Conservation (phyloP, 768 basidiomycete species). For the Phaffia tasmanica region DNA sequence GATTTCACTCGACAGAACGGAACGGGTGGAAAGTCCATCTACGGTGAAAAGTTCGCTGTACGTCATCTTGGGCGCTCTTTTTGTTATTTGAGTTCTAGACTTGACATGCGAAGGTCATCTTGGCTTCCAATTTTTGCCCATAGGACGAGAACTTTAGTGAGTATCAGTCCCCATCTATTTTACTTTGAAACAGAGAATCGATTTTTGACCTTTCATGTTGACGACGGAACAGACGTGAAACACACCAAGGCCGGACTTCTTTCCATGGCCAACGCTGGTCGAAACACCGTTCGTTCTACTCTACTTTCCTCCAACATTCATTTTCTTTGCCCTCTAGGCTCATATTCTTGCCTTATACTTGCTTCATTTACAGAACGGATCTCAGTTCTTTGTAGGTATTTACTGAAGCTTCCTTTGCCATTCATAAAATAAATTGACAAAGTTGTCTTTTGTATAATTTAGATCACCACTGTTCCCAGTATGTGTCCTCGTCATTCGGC, state of each 20-base stretch:
- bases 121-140: background rate
- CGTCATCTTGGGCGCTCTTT: constrained; percentile 22
- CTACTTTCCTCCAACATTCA: constrained; percentile 26
- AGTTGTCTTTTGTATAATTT: no score
- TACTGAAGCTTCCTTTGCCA: no score
- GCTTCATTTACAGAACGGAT: background rate
- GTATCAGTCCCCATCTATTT: background rate
- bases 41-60: constrained; percentile 82
- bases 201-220: constrained; percentile 42
- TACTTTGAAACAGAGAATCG: background rate
- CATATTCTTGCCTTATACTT: background rate
- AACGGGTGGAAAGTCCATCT: constrained; percentile 52
- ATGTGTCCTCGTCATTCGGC: background rate
- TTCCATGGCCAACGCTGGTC: constrained; percentile 75
- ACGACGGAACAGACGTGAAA: constrained; percentile 88
- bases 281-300: constrained; percentile 46
- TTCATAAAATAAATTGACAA: no score
- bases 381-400: constrained; percentile 12
- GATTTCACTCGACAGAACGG: constrained; percentile 26
- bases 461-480: constrained; percentile 22
- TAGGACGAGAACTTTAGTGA: background rate
- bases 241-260: constrained; percentile 75
- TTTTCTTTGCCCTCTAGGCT: background rate
- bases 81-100: background rate
- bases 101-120: background rate